Percentiles rank a stretch among this genome's conserved stretches.
These are phyloP conservation scores for Leishmania turanica DNA, from an alignment of 208 protist genomes.

Conservation along the genomic window DNA sequence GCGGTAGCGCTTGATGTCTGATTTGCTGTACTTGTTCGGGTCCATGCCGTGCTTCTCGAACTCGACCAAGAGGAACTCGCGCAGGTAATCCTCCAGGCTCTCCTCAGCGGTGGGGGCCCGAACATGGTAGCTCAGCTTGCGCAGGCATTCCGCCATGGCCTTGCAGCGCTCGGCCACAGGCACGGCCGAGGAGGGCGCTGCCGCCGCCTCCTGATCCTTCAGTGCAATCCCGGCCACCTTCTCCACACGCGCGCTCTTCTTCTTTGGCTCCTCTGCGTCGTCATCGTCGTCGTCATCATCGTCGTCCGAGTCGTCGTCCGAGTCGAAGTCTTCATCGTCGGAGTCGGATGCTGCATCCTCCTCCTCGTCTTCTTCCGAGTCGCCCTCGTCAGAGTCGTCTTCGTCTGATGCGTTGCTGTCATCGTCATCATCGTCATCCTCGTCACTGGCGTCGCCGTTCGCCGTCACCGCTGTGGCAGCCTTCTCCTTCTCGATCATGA, in stretches of 20 bases:
- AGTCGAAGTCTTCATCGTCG: constrained; percentile 42
- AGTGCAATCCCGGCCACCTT: constrained; percentile 17
- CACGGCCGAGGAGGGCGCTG: constrained; percentile 7
- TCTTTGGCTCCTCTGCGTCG: constrained; percentile 27
- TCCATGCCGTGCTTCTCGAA: constrained; percentile 79
- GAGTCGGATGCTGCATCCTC: constrained; percentile 32
- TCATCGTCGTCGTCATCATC: constrained; percentile 29
- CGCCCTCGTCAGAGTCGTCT: constrained; percentile 21
- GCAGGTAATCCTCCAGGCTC: constrained; percentile 62
- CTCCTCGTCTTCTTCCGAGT: constrained; percentile 42
- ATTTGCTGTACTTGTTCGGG: constrained; percentile 57
- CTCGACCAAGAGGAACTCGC: constrained; percentile 57
- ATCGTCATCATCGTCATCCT: constrained; percentile 19
- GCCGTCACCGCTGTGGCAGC: constrained; percentile 5
- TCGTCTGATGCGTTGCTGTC: constrained; percentile 8
- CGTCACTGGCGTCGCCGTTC: constrained; percentile 6
- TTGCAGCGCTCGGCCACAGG: constrained; percentile 57
- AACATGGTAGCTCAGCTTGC: constrained; percentile 64
- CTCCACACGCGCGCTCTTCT: constrained; percentile 51
- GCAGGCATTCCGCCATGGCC: constrained; percentile 74
- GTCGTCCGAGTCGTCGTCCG: constrained; percentile 41
- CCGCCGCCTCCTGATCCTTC: constrained; percentile 2
- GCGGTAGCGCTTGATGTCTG: constrained; percentile 68
- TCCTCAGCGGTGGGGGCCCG: constrained; percentile 53
- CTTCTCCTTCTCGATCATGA: constrained; percentile 33